Conservation (phyloP, 768 basidiomycete species). For the Boletus eberwhitei region DNA sequence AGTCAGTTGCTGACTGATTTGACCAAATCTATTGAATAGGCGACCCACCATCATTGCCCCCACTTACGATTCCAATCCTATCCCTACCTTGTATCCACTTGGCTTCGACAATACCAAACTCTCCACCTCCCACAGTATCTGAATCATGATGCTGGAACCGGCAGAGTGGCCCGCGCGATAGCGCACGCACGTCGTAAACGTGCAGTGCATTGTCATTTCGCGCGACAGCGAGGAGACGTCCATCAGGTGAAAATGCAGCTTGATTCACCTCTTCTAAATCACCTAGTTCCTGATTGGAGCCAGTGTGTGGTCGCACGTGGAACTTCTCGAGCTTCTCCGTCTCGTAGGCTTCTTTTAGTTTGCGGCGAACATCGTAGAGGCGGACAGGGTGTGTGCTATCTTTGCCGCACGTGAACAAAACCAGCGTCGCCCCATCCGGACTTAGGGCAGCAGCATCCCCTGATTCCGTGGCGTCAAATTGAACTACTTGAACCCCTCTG, state of each 20-base stretch:
- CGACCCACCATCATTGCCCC: constrained; percentile 59
- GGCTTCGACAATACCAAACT: constrained; percentile 49
- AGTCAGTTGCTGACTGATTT: not conserved
- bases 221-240: constrained; percentile 55
- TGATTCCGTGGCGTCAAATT: constrained; percentile 45
- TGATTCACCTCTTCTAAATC: constrained; percentile 44
- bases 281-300: constrained; percentile 7
- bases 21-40: not conserved
- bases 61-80: constrained; percentile 53
- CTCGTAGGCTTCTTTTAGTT: constrained; percentile 25
- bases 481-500: constrained; percentile 21
- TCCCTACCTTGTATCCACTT: constrained; percentile 49
- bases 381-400: constrained; percentile 37
- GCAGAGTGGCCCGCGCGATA: constrained; percentile 44
- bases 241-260: constrained; percentile 57
- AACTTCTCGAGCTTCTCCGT: constrained; percentile 38
- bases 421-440: constrained; percentile 38
- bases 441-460: constrained; percentile 53
- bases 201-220: constrained; percentile 57
- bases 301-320: not conserved
- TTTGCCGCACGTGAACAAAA: constrained; percentile 30
- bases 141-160: constrained; percentile 47
- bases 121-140: constrained; percentile 24
- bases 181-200: constrained; percentile 60
- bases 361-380: constrained; percentile 50